Conservation (phyloP, 768 basidiomycete species). For the Daedaleopsis nitida region DNA sequence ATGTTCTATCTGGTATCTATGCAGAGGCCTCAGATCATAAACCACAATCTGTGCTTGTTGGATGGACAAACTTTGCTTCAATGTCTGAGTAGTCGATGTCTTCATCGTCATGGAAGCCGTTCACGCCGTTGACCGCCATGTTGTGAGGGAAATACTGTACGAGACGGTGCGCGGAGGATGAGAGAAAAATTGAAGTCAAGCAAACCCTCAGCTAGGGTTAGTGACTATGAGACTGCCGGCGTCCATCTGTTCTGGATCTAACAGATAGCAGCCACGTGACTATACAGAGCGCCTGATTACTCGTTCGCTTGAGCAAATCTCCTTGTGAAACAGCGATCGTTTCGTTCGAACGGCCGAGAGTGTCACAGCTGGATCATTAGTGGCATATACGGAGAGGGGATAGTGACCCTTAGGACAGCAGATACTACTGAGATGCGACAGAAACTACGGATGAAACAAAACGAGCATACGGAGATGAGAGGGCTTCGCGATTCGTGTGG, state of each 20-base stretch:
- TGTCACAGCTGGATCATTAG: slow-evolving; percentile 14
- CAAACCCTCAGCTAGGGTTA: slow-evolving; percentile 16
- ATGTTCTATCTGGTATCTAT: slow-evolving; percentile 82
- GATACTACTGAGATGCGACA: slow-evolving; percentile 27
- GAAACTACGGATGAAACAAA: slow-evolving; percentile 24
- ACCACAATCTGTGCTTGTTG: too few relatives aligned
- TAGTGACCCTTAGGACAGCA: slow-evolving; percentile 12
- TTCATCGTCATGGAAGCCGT: slow-evolving; percentile 43
- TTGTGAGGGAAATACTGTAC: background rate
- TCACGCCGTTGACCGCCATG: slow-evolving; percentile 30
- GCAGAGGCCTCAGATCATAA: slow-evolving; percentile 9
- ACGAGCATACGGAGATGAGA: slow-evolving; percentile 22
- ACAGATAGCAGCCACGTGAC: too few relatives aligned
- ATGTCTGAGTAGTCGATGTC: slow-evolving; percentile 89
- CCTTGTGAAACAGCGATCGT: background rate
- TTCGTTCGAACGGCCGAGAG: background rate
- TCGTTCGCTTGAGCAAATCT: too few relatives aligned
- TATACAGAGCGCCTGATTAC: too few relatives aligned
- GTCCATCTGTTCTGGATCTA: too few relatives aligned
- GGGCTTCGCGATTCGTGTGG: slow-evolving; percentile 23
- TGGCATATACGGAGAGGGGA: slow-evolving; percentile 15
- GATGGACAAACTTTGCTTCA: slow-evolving; percentile 68
- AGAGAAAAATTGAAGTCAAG: slow-evolving; percentile 15
- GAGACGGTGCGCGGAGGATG: slow-evolving; percentile 9
- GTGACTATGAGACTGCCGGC: background rate